Evolutionary conservation across 169 alveolate genomes (phyloP).

Genomic region (Neospora caninum): DNA sequence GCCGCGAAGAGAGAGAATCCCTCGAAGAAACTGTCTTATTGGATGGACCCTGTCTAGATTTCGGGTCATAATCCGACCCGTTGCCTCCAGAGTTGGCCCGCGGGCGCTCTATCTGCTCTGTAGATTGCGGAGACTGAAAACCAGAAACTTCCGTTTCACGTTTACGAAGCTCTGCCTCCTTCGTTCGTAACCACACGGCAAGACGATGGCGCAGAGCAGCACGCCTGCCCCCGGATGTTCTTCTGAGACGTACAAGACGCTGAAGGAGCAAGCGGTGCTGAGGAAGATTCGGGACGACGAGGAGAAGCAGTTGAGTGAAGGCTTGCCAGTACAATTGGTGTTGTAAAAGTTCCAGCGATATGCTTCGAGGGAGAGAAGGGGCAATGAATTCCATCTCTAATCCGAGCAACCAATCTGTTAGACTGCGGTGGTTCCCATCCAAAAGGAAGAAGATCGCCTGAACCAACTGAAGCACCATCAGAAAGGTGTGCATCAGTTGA

Average conservation of each 20-base stretch:
- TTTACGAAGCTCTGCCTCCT: neutral
- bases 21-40: too few relatives aligned
- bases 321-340: slow-evolving; percentile 63
- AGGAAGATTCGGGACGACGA: slow-evolving; percentile 46
- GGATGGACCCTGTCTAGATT: too few relatives aligned
- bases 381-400: slow-evolving; percentile 46
- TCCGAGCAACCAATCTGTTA: slow-evolving; percentile 51
- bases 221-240: neutral
- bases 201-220: neutral
- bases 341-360: slow-evolving; percentile 51
- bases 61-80: too few relatives aligned
- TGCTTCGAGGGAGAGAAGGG: slow-evolving; percentile 53
- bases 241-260: neutral
- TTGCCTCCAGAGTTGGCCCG: too few relatives aligned
- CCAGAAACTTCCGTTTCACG: neutral
- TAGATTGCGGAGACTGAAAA: neutral
- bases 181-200: neutral
- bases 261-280: slow-evolving; percentile 27
- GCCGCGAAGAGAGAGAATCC: too few relatives aligned
- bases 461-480: neutral
- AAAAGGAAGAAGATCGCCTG: slow-evolving; percentile 21
- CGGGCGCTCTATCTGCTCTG: neutral
- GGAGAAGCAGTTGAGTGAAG: slow-evolving; percentile 45
- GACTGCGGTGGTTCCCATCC: slow-evolving; percentile 42
- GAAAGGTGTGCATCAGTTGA: neutral